These are phyloP conservation scores for Boletus rufocinnamomeus DNA, from an alignment of 768 basidiomycete species.

Conservation along the genomic window DNA sequence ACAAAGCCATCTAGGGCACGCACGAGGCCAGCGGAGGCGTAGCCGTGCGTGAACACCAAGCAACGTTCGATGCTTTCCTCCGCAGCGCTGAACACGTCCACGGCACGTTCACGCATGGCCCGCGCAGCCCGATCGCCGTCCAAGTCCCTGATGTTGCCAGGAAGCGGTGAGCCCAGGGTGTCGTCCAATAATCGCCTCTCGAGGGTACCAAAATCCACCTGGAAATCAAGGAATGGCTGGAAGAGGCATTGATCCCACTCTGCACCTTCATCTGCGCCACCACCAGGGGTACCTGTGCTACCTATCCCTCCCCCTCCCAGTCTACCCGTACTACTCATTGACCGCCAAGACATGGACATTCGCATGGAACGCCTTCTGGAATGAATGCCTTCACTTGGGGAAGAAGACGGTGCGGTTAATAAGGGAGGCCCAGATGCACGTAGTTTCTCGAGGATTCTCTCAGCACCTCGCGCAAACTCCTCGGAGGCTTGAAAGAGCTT, in stretches of 20 bases:
- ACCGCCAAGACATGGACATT: slow-evolving; percentile 66
- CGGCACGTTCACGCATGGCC: slow-evolving; percentile 69
- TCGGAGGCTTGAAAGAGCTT: slow-evolving; percentile 71
- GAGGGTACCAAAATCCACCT: slow-evolving; percentile 77
- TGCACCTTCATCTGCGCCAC: slow-evolving; percentile 24
- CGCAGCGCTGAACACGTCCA: slow-evolving; percentile 72
- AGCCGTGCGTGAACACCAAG: slow-evolving; percentile 84
- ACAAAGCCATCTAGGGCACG: slow-evolving; percentile 73
- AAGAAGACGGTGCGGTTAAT: slow-evolving; percentile 23
- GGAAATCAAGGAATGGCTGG: slow-evolving; percentile 92
- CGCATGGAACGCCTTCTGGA: slow-evolving; percentile 57
- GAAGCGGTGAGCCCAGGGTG: slow-evolving; percentile 50
- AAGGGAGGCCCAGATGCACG: slow-evolving; percentile 38
- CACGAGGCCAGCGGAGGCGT: slow-evolving; percentile 74
- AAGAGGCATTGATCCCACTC: slow-evolving; percentile 94
- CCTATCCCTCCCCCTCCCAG: slow-evolving; percentile 17
- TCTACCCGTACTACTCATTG: slow-evolving; percentile 33
- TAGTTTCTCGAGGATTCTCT: slow-evolving; percentile 78
- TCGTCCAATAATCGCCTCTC: slow-evolving; percentile 73
- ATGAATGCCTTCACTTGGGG: slow-evolving; percentile 32
- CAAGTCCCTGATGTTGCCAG: slow-evolving; percentile 22
- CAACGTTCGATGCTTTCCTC: slow-evolving; percentile 82
- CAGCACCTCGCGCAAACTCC: slow-evolving; percentile 73
- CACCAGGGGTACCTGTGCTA: slow-evolving; percentile 1
- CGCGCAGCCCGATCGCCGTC: slow-evolving; percentile 53